Evolutionary conservation across 129 eudicot genomes (phyloP).

Genomic region (Flaveria brownii): DNA sequence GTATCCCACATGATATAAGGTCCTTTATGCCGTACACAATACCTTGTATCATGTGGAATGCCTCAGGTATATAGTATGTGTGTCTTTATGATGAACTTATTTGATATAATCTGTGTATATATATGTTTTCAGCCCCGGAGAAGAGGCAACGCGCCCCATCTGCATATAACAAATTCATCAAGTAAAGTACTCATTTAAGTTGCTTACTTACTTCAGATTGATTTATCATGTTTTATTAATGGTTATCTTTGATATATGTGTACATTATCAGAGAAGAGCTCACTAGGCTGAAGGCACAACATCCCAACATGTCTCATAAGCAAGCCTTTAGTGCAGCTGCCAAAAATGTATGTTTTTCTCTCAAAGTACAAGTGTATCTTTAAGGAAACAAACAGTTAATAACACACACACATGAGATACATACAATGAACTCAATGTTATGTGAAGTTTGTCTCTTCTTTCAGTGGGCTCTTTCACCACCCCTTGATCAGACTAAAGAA

Average conservation of each 20-base stretch:
- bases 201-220: not conserved
- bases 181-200: slow-evolving; percentile 43
- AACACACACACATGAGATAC: not conserved
- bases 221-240: not conserved
- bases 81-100: no score
- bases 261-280: slow-evolving; percentile 69
- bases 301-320: slow-evolving; percentile 92
- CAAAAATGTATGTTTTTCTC: slow-evolving; percentile 63
- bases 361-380: slow-evolving; percentile 3
- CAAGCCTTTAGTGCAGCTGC: slow-evolving; percentile 97
- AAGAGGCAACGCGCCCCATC: slow-evolving; percentile 91
- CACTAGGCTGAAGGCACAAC: slow-evolving; percentile 67
- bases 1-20: slow-evolving; percentile 23
- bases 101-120: not conserved
- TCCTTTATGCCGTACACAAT: not conserved
- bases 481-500: slow-evolving; percentile 39
- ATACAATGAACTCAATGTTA: not conserved
- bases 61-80: no score
- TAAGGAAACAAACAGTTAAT: not conserved
- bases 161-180: slow-evolving; percentile 77
- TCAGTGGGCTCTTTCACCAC: slow-evolving; percentile 93
- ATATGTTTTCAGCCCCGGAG: slow-evolving; percentile 65
- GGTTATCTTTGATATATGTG: not conserved
- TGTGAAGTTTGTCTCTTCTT: slow-evolving; percentile 29
- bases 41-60: not conserved